Percentiles rank a stretch among this genome's conserved stretches.
Evolutionary conservation across 768 basidiomycete genomes (phyloP).

Genomic region (Mrakia blollopis): DNA sequence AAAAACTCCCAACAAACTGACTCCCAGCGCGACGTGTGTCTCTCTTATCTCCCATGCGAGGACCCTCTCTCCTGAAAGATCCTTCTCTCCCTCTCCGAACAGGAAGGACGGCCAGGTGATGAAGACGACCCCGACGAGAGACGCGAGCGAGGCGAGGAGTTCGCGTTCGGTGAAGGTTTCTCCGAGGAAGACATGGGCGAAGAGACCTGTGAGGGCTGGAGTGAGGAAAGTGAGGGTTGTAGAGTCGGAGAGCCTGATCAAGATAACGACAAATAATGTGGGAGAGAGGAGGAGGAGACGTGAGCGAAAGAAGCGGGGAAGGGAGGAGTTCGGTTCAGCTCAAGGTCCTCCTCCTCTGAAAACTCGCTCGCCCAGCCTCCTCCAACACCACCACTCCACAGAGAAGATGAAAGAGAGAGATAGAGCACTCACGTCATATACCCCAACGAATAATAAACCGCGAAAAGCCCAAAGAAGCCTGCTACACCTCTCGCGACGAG

Average conservation of each 20-base stretch:
- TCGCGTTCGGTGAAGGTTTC: slow-evolving; percentile 38
- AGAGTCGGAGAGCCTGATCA: slow-evolving; percentile 21
- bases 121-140: slow-evolving; percentile 69
- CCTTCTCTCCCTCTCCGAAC: slow-evolving; percentile 53
- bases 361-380: not conserved
- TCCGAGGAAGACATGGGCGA: slow-evolving; percentile 33
- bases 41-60: slow-evolving; percentile 12
- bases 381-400: not conserved
- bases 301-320: not conserved
- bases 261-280: too few relatives aligned
- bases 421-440: slow-evolving; percentile 21
- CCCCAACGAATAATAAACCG: slow-evolving; percentile 24
- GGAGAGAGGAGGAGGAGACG: too few relatives aligned
- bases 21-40: slow-evolving; percentile 40
- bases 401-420: not conserved
- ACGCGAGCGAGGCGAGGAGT: slow-evolving; percentile 50
- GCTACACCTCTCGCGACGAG: slow-evolving; percentile 17
- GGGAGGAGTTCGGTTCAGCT: not conserved
- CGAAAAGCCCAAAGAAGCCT: slow-evolving; percentile 21
- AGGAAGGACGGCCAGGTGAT: slow-evolving; percentile 73
- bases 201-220: slow-evolving; percentile 19
- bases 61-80: slow-evolving; percentile 18
- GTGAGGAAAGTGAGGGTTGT: slow-evolving; percentile 30
- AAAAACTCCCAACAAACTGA: slow-evolving; percentile 61
- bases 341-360: not conserved